Evolutionary conservation across 2,329 filamentous ascomycete genomes (phyloP), one percentile per base, ranked within the genome.

Genomic region (Diplocarpon mali): DNA sequence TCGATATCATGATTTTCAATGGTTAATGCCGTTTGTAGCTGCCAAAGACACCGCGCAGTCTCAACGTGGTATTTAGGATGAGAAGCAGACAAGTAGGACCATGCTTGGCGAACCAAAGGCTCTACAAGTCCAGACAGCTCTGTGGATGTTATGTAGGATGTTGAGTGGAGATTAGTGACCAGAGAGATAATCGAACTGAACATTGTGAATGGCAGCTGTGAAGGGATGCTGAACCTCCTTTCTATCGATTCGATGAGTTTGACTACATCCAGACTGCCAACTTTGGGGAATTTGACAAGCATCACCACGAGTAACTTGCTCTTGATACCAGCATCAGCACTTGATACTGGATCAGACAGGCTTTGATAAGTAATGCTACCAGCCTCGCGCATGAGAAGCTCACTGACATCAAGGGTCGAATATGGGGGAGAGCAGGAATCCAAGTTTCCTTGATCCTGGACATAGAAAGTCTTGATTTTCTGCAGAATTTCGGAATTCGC

Each of bases 51-150:
- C 46, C 85, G 79, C 8, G 93, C 85, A 14, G 88, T 82, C 66
- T 98, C 93, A 28, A 98, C 89, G 59, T 96, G 92, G 54, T 90
- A 93, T 60, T 95, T 95, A 0, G 89, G 88, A 50, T 82, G 80
- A 11, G 80, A 72, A n/a, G 85, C 81, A 0, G 87, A 85, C 32
- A 98, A 66, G 57, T 85, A 87, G 5, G 68, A 64, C 92, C 92
- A 98, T 0, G 90, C 72, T 45, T 81, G 75, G 1, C 70, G 69
- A 13, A 92, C 79, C 16, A 96, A 67, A 24, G 76, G 71, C 15
- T 77, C 71, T 5, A 90, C 75, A 8, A 94, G 65, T 44, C 67
- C 71, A 44, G 71, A 81, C 40, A 82, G 60, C 17, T 78, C 71
- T n/a, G 64, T 57, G 5, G 62, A 53, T 7, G 68, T 60, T 35